Conservation (phyloP, 352 stramenopile species). For the Chrysophaeum taylorii region DNA sequence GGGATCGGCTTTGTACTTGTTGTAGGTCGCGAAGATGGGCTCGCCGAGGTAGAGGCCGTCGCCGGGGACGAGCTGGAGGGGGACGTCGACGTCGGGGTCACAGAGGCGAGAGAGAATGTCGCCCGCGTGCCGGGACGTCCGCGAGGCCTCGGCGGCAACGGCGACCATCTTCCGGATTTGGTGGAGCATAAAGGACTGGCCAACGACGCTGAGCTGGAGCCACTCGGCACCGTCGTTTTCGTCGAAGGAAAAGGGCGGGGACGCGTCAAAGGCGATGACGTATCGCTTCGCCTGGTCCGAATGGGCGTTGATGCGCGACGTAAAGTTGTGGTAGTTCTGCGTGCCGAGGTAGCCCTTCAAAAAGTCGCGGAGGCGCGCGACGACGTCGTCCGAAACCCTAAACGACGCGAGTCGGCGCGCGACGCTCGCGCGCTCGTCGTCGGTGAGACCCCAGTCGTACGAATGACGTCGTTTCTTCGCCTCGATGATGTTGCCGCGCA, state of each 20-base stretch:
- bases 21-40: conserved; percentile 13
- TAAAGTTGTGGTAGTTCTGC: conserved; percentile 95
- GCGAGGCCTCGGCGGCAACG: conserved; percentile 42
- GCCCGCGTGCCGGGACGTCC: conserved; percentile 3
- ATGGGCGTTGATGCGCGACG: conserved; percentile 41
- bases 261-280: conserved; percentile 72
- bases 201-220: conserved; percentile 82
- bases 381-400: conserved; percentile 3
- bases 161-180: conserved; percentile 96
- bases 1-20: background rate
- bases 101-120: background rate
- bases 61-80: background rate
- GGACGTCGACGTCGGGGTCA: background rate
- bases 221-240: conserved; percentile 78
- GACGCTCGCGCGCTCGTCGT: background rate
- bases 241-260: conserved; percentile 44
- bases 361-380: conserved; percentile 41
- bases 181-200: conserved; percentile 92
- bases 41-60: conserved; percentile 4
- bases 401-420: conserved; percentile 37
- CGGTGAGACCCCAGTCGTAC: background rate
- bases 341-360: conserved; percentile 65
- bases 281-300: conserved; percentile 57
- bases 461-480: background rate
- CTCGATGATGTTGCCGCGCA: conserved; percentile 7